phyloP scores from a whole-genome alignment of 768 basidiomycete genomes.

The Rhodosporidiobolus odoratus region DNA sequence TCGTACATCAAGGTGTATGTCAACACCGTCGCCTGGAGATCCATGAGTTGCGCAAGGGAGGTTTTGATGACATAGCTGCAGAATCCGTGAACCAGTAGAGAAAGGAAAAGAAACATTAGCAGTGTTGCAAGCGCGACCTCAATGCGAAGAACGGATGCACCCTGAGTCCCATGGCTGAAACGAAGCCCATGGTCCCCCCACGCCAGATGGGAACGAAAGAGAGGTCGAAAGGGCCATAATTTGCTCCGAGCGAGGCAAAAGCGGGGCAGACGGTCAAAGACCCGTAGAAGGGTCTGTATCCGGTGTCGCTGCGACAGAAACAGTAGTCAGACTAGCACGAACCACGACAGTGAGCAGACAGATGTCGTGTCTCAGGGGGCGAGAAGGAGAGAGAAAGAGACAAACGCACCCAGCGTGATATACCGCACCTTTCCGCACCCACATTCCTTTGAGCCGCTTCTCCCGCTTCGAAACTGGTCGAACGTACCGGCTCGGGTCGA shows the following conservation, averaged over 20 bases:
- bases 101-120: neutral
- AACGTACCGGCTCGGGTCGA: too few relatives aligned
- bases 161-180: constrained; percentile 48
- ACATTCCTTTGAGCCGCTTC: neutral
- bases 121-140: too few relatives aligned
- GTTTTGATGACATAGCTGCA: constrained; percentile 42
- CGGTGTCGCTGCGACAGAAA: constrained; percentile 49
- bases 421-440: constrained; percentile 16
- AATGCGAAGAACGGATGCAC: too few relatives aligned
- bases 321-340: too few relatives aligned
- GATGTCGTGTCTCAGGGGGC: too few relatives aligned
- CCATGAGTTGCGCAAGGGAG: constrained; percentile 48
- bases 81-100: neutral
- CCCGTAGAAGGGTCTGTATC: constrained; percentile 43
- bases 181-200: constrained; percentile 49
- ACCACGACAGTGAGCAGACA: too few relatives aligned
- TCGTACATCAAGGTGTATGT: constrained; percentile 47
- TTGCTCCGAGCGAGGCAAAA: constrained; percentile 49
- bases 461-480: too few relatives aligned
- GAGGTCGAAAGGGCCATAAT: constrained; percentile 49
- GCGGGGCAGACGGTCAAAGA: constrained; percentile 45
- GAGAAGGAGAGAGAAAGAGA: neutral
- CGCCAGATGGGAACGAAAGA: constrained; percentile 52
- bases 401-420: constrained; percentile 45
- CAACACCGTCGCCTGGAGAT: constrained; percentile 49